phyloP scores from a whole-genome alignment of 768 basidiomycete genomes.

The Boletus sp. region DNA sequence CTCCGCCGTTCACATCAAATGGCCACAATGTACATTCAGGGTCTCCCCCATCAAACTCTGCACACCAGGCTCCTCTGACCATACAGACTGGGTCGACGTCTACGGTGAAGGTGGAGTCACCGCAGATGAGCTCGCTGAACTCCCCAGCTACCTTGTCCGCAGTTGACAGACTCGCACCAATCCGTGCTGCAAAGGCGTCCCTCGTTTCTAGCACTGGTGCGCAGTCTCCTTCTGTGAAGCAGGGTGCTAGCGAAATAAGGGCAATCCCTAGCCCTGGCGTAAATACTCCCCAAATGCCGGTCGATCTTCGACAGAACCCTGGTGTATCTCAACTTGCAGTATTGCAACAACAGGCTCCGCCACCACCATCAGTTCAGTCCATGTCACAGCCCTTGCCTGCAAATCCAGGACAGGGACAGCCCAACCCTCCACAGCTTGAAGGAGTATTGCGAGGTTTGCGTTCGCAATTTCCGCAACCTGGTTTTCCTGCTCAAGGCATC shows the following conservation, averaged over 20 bases:
- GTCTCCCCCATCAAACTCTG: background rate
- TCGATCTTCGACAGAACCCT: conserved; percentile 1
- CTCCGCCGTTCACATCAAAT: background rate
- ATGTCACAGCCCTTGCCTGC: background rate
- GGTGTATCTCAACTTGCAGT: background rate
- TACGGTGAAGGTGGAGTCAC: conserved; percentile 19
- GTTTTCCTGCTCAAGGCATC: background rate
- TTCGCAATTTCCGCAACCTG: conserved; percentile 14
- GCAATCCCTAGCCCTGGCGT: background rate
- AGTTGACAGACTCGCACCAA: conserved; percentile 31
- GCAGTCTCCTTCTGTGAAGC: conserved; percentile 10
- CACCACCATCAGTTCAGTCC: background rate
- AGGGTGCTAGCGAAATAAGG: background rate
- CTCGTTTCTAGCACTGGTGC: conserved; percentile 9
- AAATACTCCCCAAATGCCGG: background rate
- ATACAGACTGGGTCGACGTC: conserved; percentile 10
- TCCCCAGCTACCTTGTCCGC: conserved; percentile 4
- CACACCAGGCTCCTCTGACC: background rate
- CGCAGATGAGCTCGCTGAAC: conserved; percentile 6
- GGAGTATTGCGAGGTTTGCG: conserved; percentile 17
- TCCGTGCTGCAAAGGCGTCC: conserved; percentile 32
- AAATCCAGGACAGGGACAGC: conserved; percentile 2
- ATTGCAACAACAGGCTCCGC: background rate
- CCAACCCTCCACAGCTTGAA: conserved; percentile 6
- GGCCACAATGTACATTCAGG: background rate